phyloP scores from a whole-genome alignment of 208 protist species.

The Leishmania amazonensis region DNA sequence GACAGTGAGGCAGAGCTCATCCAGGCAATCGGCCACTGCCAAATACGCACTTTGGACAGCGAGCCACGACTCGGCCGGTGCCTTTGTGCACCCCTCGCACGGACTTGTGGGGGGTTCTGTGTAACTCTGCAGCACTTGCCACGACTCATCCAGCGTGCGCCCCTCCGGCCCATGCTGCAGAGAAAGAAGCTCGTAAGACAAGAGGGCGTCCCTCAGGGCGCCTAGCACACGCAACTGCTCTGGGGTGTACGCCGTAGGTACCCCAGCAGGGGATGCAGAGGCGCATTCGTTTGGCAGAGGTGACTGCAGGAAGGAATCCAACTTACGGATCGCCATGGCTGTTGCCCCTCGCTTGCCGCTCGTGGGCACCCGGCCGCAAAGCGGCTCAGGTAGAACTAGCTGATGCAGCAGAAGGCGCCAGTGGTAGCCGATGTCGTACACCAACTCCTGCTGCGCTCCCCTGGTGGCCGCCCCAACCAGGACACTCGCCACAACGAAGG shows the following conservation, averaged over 20 bases:
- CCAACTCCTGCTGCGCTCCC: conserved; percentile 14
- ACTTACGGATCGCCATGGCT: conserved; percentile 12
- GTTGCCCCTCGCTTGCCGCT: conserved; percentile 9
- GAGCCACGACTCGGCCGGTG: conserved; percentile 31
- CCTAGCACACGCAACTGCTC: background rate
- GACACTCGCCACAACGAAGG: conserved; percentile 30
- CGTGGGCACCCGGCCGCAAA: conserved; percentile 3
- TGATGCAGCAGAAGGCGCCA: conserved; percentile 28
- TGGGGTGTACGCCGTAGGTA: background rate
- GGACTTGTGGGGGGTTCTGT: background rate
- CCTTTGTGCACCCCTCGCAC: background rate
- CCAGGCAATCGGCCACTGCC: conserved; percentile 32
- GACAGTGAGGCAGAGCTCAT: conserved; percentile 43
- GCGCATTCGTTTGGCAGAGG: background rate
- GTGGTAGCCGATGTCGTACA: conserved; percentile 18
- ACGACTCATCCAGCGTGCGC: conserved; percentile 14
- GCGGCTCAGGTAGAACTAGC: conserved; percentile 25
- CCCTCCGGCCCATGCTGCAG: conserved; percentile 16
- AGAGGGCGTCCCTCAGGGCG: conserved; percentile 25
- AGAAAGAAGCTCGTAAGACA: conserved; percentile 31
- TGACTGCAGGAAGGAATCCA: conserved; percentile 9
- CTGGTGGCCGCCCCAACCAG: conserved; percentile 32
- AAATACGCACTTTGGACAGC: conserved; percentile 35
- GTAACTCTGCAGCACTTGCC: conserved; percentile 17
- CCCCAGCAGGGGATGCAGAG: background rate